Conservation (phyloP, 148 eudicot genomes). For the Rhododendron kiyosumense region DNA sequence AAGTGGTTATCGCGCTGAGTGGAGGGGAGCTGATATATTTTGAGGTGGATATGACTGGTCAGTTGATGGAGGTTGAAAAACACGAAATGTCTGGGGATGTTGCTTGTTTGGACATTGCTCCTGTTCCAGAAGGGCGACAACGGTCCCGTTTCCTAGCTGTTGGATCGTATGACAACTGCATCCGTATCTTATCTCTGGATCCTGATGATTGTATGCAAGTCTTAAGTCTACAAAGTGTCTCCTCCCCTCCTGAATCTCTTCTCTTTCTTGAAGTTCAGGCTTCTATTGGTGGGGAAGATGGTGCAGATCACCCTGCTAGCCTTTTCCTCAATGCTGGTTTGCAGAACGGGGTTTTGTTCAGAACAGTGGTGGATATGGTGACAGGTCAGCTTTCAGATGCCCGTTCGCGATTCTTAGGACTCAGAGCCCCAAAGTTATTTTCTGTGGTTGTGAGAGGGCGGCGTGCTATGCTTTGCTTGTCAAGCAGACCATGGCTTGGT, state of each 20-base stretch:
- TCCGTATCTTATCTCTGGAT: constrained; percentile 87
- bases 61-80: constrained; percentile 90
- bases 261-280: constrained; percentile 95
- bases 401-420: constrained; percentile 89
- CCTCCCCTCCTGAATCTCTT: constrained; percentile 93
- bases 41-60: constrained; percentile 93
- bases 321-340: constrained; percentile 93
- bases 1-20: constrained; percentile 90
- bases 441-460: constrained; percentile 76
- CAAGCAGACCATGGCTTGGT: constrained; percentile 99
- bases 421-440: constrained; percentile 85
- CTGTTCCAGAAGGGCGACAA: constrained; percentile 95
- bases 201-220: constrained; percentile 98
- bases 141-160: constrained; percentile 96
- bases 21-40: constrained; percentile 98
- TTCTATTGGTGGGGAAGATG: constrained; percentile 94
- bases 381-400: constrained; percentile 97
- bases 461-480: constrained; percentile 93
- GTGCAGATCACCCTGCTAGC: constrained; percentile 99
- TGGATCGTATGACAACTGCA: constrained; percentile 92
- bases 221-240: constrained; percentile 88
- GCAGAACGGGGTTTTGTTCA: constrained; percentile 85
- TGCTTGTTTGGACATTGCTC: constrained; percentile 98
- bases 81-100: constrained; percentile 98
- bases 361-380: constrained; percentile 98